Evolutionary conservation across 2,329 filamentous ascomycete genomes (phyloP).

Genomic region (Neonectria sp.): DNA sequence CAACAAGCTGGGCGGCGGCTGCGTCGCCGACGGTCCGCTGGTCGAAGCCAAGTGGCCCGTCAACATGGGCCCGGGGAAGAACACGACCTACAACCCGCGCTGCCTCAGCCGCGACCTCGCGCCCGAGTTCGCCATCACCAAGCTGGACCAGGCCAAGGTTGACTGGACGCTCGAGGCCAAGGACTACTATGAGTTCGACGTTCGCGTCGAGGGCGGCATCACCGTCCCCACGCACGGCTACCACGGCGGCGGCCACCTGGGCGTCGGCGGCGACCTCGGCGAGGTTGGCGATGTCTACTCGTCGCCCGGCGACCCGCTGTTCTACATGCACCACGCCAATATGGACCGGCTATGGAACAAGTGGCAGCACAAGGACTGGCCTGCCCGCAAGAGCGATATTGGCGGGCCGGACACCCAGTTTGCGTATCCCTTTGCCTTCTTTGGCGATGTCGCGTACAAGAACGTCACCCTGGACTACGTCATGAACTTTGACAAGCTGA

Average conservation of each 20-base stretch:
- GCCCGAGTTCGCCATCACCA: constrained; percentile 26
- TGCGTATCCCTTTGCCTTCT: constrained; percentile 52
- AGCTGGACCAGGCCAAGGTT: constrained; percentile 28
- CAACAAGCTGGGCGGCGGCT: constrained; percentile 37
- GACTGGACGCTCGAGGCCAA: constrained; percentile 38
- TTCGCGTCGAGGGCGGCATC: constrained; percentile 44
- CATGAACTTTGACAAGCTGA: constrained; percentile 32
- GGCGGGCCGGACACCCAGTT: constrained; percentile 51
- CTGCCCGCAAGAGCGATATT: constrained; percentile 47
- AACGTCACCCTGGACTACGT: constrained; percentile 51
- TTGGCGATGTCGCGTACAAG: constrained; percentile 49
- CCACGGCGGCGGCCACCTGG: constrained; percentile 45
- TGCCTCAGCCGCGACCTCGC: constrained; percentile 53
- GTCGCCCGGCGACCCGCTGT: constrained; percentile 45
- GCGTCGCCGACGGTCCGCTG: constrained; percentile 43
- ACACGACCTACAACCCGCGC: constrained; percentile 48
- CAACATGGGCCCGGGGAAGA: constrained; percentile 36
- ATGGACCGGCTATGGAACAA: constrained; percentile 47
- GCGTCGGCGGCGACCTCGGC: constrained; percentile 49
- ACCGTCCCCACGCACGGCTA: constrained; percentile 37
- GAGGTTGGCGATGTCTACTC: constrained; percentile 47
- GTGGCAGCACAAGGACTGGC: constrained; percentile 52
- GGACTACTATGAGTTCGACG: constrained; percentile 48
- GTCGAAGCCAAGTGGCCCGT: constrained; percentile 29
- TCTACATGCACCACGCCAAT: constrained; percentile 47